Evolutionary conservation across 1,284 basidiomycete genomes (phyloP).

Genomic region (Cryptococcus hybrid): DNA sequence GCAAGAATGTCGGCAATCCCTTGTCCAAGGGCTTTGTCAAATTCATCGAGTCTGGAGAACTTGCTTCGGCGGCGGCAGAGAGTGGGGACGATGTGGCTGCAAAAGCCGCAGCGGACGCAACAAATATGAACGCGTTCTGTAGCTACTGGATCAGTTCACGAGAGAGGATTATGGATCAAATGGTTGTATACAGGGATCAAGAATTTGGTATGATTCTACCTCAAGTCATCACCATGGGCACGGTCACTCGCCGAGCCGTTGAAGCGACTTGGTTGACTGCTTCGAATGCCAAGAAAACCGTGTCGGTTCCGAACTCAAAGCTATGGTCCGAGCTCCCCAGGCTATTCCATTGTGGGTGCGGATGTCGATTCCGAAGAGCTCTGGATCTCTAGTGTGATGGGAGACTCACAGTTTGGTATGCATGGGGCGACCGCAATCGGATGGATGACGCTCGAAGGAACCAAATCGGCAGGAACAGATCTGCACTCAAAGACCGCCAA

Average conservation of each 20-base stretch:
- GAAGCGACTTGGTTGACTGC: constrained; percentile 99
- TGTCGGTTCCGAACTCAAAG: constrained; percentile 95
- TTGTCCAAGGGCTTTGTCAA: constrained; percentile 87
- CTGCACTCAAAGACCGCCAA: constrained; percentile 95
- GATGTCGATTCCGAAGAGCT: constrained; percentile 99
- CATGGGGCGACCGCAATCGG: constrained; percentile 97
- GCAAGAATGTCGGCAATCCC: constrained; percentile 89
- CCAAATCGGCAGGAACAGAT: constrained; percentile 94
- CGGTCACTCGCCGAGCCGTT: constrained; percentile 93
- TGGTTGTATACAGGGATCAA: constrained; percentile 78
- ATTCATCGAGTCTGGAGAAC: constrained; percentile 78
- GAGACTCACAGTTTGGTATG: constrained; percentile 95
- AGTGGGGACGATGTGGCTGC: constrained; percentile 54
- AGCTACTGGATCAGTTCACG: constrained; percentile 97
- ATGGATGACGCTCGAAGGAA: constrained; percentile 99
- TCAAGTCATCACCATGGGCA: constrained; percentile 97
- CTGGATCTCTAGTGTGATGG: constrained; percentile 99
- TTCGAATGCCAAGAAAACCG: constrained; percentile 97
- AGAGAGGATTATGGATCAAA: constrained; percentile 88
- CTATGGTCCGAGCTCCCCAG: constrained; percentile 94
- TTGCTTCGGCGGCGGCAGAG: constrained; percentile 56
- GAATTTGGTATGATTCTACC: constrained; percentile 86
- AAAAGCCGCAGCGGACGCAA: constrained; percentile 73
- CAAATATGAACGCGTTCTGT: constrained; percentile 92
- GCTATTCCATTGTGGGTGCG: constrained; percentile 93